A percentile compares a stretch with the other conserved stretches of the same genome.
Conservation (phyloP, 2,329 filamentous ascomycete genomes). For the Ceratocystis huliohia region DNA sequence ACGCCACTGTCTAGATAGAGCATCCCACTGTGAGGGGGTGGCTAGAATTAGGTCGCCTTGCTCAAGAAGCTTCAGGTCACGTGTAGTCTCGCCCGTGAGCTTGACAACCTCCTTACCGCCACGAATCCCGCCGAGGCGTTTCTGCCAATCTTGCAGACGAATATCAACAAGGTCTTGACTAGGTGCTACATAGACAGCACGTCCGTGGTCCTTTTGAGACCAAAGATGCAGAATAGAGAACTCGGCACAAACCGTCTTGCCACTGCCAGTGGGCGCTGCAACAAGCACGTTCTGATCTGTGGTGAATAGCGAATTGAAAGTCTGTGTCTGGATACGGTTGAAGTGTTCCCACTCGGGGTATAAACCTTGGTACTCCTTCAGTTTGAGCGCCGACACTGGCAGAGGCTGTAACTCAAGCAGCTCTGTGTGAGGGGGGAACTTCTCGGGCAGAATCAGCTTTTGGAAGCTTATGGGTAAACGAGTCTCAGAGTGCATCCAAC, state of each 20-base stretch:
- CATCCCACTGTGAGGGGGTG: constrained; percentile 91
- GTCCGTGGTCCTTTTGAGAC: constrained; percentile 45
- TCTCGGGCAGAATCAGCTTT: constrained; percentile 85
- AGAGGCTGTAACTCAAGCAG: constrained; percentile 84
- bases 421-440: constrained; percentile 88
- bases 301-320: constrained; percentile 84
- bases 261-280: constrained; percentile 83
- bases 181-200: constrained; percentile 86
- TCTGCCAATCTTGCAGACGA: constrained; percentile 72
- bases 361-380: constrained; percentile 64
- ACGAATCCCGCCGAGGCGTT: constrained; percentile 55
- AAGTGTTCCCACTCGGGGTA: constrained; percentile 80
- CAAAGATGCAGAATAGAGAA: constrained; percentile 85
- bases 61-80: constrained; percentile 79
- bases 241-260: constrained; percentile 94
- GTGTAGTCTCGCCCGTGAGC: constrained; percentile 81
- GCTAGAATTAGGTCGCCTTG: constrained; percentile 80
- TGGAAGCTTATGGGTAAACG: constrained; percentile 88
- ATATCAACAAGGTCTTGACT: constrained; percentile 87
- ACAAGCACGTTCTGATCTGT: constrained; percentile 90
- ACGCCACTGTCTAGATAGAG: constrained; percentile 91
- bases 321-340: constrained; percentile 95
- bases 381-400: constrained; percentile 78
- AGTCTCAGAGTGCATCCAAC: constrained; percentile 98
- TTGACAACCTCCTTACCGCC: constrained; percentile 87